These are phyloP conservation scores for Lasiodiplodia sp. DNA, from an alignment of 2,329 filamentous ascomycete genomes.

Conservation along the genomic window DNA sequence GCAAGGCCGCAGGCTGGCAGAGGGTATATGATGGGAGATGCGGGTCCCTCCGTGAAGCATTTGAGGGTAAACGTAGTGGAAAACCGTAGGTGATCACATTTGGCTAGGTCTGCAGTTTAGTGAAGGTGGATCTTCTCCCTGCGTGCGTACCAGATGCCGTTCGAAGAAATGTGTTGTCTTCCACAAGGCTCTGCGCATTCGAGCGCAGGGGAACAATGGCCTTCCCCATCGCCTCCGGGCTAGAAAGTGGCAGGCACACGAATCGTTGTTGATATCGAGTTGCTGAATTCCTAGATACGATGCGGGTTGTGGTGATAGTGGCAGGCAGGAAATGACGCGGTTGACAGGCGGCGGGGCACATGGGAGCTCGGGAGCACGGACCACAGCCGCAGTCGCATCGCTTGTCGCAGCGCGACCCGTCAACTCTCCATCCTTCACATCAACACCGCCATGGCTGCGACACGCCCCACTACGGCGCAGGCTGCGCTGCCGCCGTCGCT, in stretches of 20 bases:
- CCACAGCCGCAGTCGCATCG: neutral
- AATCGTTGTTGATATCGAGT: no score
- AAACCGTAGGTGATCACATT: no score
- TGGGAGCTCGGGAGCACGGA: slow-evolving; percentile 7
- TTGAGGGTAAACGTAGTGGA: no score
- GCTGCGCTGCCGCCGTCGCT: slow-evolving; percentile 6
- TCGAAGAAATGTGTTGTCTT: no score
- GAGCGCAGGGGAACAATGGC: no score
- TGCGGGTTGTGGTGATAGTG: neutral
- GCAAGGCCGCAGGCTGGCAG: neutral
- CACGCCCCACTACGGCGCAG: slow-evolving; percentile 1
- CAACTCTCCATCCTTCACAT: neutral
- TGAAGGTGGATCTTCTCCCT: no score
- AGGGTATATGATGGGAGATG: neutral
- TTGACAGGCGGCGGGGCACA: neutral
- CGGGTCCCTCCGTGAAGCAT: neutral
- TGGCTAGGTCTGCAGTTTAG: no score
- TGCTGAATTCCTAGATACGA: no score
- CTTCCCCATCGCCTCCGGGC: no score
- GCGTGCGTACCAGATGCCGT: no score
- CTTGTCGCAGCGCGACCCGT: neutral
- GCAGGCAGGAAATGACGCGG: neutral
- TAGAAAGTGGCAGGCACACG: no score
- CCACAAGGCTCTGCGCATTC: no score
- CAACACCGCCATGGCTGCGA: slow-evolving; percentile 20